Percentiles rank a stretch among this genome's conserved stretches.
Conservation (phyloP, 345 rosid species). For the Eucalyptus marginata region DNA sequence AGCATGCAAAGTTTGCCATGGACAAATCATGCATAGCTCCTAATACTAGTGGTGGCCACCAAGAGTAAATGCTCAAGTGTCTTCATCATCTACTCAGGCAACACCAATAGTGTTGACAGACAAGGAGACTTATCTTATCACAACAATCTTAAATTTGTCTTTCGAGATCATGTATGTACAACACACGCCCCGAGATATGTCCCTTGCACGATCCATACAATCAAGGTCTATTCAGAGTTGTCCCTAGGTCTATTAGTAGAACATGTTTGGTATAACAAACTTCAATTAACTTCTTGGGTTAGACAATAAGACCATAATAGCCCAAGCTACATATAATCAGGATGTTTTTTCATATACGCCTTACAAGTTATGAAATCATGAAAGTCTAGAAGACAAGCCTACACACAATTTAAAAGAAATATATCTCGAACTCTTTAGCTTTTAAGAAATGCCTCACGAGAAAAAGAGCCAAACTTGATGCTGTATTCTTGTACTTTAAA, state of each 20-base stretch:
- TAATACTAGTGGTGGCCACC: not conserved
- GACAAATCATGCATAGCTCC: not conserved
- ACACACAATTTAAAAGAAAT: not conserved
- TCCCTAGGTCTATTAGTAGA: not conserved
- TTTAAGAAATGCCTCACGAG: not conserved
- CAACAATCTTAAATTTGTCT: not conserved
- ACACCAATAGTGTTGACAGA: not conserved
- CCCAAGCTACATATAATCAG: not conserved
- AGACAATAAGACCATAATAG: not conserved
- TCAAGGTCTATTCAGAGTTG: not conserved
- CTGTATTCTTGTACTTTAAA: not conserved
- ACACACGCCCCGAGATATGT: not conserved
- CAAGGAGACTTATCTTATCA: not conserved
- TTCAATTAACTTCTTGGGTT: not conserved
- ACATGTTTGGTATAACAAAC: not conserved
- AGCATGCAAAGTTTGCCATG: not conserved
- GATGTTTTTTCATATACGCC: not conserved
- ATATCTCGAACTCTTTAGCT: not conserved
- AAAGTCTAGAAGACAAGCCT: not conserved
- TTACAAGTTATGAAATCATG: not conserved
- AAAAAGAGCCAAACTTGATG: not conserved
- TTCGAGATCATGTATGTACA: not conserved
- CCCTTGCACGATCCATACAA: not conserved
- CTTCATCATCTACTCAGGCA: not conserved
- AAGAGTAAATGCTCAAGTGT: not conserved